A percentile compares a stretch with the other conserved stretches of the same genome.
Evolutionary conservation across 192 early-diverging fungal genomes (phyloP).

Genomic region (Coemansia sp.): DNA sequence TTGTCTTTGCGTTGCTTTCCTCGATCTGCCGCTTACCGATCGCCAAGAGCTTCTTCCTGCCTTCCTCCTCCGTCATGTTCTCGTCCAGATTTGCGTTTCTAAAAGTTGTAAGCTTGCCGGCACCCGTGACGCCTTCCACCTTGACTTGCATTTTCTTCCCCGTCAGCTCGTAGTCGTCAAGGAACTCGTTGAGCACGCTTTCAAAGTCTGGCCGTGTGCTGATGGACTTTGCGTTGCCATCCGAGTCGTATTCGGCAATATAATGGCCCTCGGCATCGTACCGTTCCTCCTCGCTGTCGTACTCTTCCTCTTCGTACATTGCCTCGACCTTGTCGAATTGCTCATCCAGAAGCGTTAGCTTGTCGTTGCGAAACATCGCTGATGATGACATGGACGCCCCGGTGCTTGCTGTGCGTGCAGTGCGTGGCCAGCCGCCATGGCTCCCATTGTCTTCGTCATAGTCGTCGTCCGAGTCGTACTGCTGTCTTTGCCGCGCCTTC

Average conservation of each 20-base stretch:
- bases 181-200: slow-evolving; percentile 72
- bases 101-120: slow-evolving; percentile 64
- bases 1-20: slow-evolving; percentile 26
- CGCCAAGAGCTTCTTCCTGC: slow-evolving; percentile 38
- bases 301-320: slow-evolving; percentile 42
- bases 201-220: slow-evolving; percentile 74
- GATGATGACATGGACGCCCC: slow-evolving; percentile 91
- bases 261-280: slow-evolving; percentile 63
- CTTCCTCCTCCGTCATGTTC: slow-evolving; percentile 27
- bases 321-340: slow-evolving; percentile 82
- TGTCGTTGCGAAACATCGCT: slow-evolving; percentile 89
- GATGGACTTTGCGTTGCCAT: slow-evolving; percentile 55
- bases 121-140: slow-evolving; percentile 65
- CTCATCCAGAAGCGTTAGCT: slow-evolving; percentile 89
- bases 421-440: slow-evolving; percentile 27
- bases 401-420: slow-evolving; percentile 55
- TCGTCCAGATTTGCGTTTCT: slow-evolving; percentile 58
- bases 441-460: slow-evolving; percentile 16
- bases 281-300: slow-evolving; percentile 39
- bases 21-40: slow-evolving; percentile 34
- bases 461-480: slow-evolving; percentile 54
- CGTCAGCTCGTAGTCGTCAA: slow-evolving; percentile 76
- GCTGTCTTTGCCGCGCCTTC: slow-evolving; percentile 29
- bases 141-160: slow-evolving; percentile 68
- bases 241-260: slow-evolving; percentile 58